Conservation (phyloP, 441 rosid species). For the Dalechampia spathulata region DNA sequence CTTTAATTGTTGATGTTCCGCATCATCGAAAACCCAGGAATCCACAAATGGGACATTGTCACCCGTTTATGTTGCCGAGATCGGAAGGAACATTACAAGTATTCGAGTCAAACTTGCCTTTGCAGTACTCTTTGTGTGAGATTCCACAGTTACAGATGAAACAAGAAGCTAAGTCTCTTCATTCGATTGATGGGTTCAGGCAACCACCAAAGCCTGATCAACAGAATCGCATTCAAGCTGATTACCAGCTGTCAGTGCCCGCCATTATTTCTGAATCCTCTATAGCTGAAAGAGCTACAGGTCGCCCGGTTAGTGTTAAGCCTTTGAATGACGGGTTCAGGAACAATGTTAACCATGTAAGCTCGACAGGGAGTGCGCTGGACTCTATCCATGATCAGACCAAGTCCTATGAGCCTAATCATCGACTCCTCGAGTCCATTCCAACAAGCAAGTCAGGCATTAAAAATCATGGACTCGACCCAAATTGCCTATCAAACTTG, state of each 20-base stretch:
- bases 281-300: constrained; percentile 22
- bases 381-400: constrained; percentile 29
- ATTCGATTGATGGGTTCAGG: constrained; percentile 34
- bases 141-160: constrained; percentile 40
- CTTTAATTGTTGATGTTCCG: constrained; percentile 27
- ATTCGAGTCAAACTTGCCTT: constrained; percentile 31
- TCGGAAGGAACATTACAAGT: constrained; percentile 30
- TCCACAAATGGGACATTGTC: constrained; percentile 36
- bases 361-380: constrained; percentile 15
- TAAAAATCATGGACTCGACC: constrained; percentile 33
- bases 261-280: constrained; percentile 25
- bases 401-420: constrained; percentile 22
- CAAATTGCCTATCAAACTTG: constrained; percentile 26
- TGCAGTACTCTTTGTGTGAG: constrained; percentile 41
- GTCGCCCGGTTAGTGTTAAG: constrained; percentile 20
- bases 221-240: constrained; percentile 23
- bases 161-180: constrained; percentile 30
- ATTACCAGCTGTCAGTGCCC: constrained; percentile 21
- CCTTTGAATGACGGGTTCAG: constrained; percentile 26
- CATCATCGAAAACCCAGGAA: constrained; percentile 29
- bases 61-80: constrained; percentile 24
- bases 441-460: constrained; percentile 22
- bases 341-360: constrained; percentile 20
- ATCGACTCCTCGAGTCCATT: constrained; percentile 33
- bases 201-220: constrained; percentile 30